Evolutionary conservation across 768 basidiomycete species (phyloP).

Genomic region (Lepiota venenata): DNA sequence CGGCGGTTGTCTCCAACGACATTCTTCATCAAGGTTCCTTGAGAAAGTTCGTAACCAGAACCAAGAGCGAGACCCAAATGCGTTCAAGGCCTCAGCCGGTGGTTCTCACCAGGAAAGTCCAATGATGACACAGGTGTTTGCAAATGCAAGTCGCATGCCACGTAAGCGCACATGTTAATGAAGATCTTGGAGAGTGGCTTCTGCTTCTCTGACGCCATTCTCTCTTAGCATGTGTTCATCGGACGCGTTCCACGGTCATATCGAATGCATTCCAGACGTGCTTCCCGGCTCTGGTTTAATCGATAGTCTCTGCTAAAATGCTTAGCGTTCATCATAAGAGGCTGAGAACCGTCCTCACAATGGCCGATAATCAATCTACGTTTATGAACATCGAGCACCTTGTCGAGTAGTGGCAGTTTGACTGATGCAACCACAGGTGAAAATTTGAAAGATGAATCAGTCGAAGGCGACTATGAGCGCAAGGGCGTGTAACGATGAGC

Average conservation of each 20-base stretch:
- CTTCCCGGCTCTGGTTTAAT: not conserved
- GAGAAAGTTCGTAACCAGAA: slow-evolving; percentile 3
- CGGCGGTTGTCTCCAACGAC: not conserved
- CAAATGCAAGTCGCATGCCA: not conserved
- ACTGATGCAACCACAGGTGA: too few relatives aligned
- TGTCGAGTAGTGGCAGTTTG: too few relatives aligned
- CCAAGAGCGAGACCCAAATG: not conserved
- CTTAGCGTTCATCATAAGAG: not conserved
- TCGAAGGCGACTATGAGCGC: not conserved
- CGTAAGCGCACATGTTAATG: slow-evolving; percentile 4
- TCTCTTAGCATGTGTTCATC: not conserved
- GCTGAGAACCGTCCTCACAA: not conserved
- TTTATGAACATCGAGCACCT: too few relatives aligned
- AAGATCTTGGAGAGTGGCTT: slow-evolving; percentile 2
- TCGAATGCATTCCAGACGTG: not conserved
- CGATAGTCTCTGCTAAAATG: not conserved
- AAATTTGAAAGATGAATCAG: too few relatives aligned
- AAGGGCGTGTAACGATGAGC: too few relatives aligned
- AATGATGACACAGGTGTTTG: slow-evolving; percentile 2
- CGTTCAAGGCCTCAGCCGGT: not conserved
- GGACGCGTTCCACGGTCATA: slow-evolving; percentile 1
- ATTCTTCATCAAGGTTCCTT: slow-evolving; percentile 5
- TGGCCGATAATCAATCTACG: not conserved
- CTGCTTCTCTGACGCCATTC: not conserved
- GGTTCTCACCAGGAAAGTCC: not conserved